These are phyloP conservation scores for Pyrrhoderma lamaoense DNA, from an alignment of 1,284 basidiomycete species.

Conservation along the genomic window DNA sequence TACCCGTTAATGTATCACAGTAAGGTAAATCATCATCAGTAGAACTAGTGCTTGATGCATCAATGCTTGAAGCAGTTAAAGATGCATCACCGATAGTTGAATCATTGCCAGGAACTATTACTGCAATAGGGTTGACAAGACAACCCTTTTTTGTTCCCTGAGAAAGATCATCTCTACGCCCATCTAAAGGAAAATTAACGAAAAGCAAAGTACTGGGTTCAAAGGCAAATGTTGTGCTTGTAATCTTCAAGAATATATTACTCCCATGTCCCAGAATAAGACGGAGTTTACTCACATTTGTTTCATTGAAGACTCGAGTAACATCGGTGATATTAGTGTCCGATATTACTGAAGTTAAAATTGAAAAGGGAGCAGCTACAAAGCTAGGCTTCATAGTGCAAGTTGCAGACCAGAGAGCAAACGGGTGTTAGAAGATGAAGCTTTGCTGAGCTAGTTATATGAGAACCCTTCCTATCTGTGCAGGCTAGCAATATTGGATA, in stretches of 20 bases:
- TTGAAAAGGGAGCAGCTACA: conserved; percentile 4
- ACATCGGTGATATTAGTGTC: conserved; percentile 9
- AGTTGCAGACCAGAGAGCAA: not conserved
- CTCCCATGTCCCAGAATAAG: no score
- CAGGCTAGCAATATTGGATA: not conserved
- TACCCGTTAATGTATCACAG: no score
- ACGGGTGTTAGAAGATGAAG: not conserved
- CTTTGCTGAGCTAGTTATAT: not conserved
- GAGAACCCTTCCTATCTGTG: no score
- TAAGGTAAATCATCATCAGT: not conserved
- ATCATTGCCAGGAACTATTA: not conserved
- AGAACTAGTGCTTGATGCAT: not conserved
- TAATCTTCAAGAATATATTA: no score
- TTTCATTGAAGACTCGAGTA: conserved; percentile 8
- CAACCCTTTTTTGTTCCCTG: no score
- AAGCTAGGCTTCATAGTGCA: conserved; percentile 6
- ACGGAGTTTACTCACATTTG: conserved; percentile 6
- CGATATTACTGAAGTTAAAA: conserved; percentile 1
- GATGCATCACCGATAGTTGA: not conserved
- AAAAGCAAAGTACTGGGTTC: conserved; percentile 12
- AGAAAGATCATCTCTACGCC: no score
- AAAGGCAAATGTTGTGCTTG: conserved; percentile 4
- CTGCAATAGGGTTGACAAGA: no score
- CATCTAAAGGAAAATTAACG: not conserved
- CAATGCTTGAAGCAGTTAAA: not conserved